Evolutionary conservation across 2,329 filamentous ascomycete genomes (phyloP).

Genomic region (Pestalotiopsis fici): DNA sequence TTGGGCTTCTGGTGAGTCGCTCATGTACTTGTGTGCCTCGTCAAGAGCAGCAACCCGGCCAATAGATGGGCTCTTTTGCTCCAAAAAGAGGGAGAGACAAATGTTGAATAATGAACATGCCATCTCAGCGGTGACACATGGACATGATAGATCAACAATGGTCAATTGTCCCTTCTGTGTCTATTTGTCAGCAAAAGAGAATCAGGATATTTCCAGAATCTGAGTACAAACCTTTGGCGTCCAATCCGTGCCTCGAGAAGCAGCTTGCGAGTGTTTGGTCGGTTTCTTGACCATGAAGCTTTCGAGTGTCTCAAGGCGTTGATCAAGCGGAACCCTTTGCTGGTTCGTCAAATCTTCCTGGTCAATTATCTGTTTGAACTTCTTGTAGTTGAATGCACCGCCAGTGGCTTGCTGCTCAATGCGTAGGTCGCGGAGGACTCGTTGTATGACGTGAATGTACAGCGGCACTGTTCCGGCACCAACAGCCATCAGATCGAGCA

Average conservation of each 20-base stretch:
- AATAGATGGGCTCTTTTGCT: conserved; percentile 41
- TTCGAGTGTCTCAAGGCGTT: conserved; percentile 64
- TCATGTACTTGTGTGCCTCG: conserved; percentile 80
- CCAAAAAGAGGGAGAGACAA: conserved; percentile 66
- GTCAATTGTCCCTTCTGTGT: conserved; percentile 53
- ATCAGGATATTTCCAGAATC: conserved; percentile 13
- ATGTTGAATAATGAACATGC: conserved; percentile 76
- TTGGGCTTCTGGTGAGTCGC: conserved; percentile 51
- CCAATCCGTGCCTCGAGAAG: conserved; percentile 27
- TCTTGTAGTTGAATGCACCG: conserved; percentile 47
- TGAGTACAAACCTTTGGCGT: conserved; percentile 20
- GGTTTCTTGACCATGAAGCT: conserved; percentile 52
- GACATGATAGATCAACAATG: conserved; percentile 73
- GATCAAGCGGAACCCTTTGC: conserved; percentile 57
- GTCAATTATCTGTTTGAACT: conserved; percentile 42
- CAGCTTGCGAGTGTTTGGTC: not conserved
- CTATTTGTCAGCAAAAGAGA: conserved; percentile 16
- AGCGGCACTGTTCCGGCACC: conserved; percentile 47
- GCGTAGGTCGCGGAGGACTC: conserved; percentile 59
- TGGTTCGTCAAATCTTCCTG: conserved; percentile 39
- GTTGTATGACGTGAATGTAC: conserved; percentile 57
- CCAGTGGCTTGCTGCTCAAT: conserved; percentile 39
- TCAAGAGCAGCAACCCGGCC: conserved; percentile 71
- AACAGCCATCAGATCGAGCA: conserved; percentile 63
- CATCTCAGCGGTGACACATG: conserved; percentile 65